These are phyloP conservation scores for Solanum medicagineum DNA, from an alignment of 257 asterid genomes.

Conservation along the genomic window DNA sequence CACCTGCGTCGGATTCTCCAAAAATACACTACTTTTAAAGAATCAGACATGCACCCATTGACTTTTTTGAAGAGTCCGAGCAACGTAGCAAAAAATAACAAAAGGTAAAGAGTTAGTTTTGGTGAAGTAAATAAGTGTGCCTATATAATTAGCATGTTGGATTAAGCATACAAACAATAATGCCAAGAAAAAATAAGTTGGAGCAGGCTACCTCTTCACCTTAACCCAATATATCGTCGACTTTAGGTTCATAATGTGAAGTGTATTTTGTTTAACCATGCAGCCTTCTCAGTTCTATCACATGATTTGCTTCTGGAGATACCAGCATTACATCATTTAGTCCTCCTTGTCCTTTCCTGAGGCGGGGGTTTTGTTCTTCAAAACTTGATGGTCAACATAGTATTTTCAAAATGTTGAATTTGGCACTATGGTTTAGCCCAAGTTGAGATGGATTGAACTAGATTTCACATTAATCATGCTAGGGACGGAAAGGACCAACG, in stretches of 20 bases:
- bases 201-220: background rate
- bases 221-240: background rate
- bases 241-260: background rate
- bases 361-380: background rate
- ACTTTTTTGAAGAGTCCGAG: no score
- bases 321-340: background rate
- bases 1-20: no score
- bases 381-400: background rate
- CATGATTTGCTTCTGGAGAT: background rate
- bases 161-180: background rate
- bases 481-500: background rate
- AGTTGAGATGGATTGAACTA: background rate
- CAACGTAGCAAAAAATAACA: background rate
- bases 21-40: no score
- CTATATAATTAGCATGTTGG: background rate
- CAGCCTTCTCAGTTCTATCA: background rate
- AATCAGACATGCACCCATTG: no score
- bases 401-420: background rate
- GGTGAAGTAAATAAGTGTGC: background rate
- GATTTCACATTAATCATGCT: background rate
- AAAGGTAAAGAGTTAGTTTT: background rate
- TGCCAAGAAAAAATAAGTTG: background rate
- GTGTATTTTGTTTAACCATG: background rate
- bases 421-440: background rate
- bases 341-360: background rate